phyloP scores from a whole-genome alignment of 2,329 filamentous ascomycete species.

The Camptophora hylomeconis region DNA sequence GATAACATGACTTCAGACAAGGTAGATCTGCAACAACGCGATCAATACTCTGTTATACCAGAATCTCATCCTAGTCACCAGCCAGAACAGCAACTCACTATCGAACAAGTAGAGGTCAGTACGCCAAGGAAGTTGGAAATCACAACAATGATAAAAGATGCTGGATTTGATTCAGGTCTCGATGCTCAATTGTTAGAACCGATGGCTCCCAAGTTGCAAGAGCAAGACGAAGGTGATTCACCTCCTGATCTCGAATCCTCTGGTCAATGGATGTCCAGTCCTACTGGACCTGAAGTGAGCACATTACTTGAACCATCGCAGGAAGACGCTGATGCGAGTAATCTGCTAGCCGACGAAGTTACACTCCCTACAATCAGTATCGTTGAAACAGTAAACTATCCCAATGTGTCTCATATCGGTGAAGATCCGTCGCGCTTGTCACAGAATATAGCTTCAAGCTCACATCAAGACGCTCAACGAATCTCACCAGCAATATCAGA shows the following conservation, averaged over 20 bases:
- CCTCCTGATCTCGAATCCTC: not conserved
- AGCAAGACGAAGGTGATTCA: not conserved
- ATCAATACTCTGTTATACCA: constrained; percentile 8
- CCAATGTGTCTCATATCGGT: constrained; percentile 15
- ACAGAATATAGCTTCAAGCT: constrained; percentile 10
- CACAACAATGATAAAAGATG: constrained; percentile 33
- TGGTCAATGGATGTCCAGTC: constrained; percentile 2
- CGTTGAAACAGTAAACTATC: constrained; percentile 15
- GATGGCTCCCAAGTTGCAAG: not conserved
- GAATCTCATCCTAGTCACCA: too few species aligned
- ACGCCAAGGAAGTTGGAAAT: constrained; percentile 28
- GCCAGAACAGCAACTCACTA: not conserved
- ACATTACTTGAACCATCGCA: not conserved
- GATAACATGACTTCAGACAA: too few species aligned
- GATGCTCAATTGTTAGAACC: constrained; percentile 24
- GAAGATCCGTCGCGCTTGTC: constrained; percentile 7
- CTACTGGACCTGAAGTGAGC: constrained; percentile 1
- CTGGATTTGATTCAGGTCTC: constrained; percentile 35
- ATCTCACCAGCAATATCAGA: constrained; percentile 8
- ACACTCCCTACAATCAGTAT: constrained; percentile 12
- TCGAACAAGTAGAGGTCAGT: constrained; percentile 17
- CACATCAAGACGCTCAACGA: constrained; percentile 17
- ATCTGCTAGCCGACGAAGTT: not conserved
- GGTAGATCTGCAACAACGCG: constrained; percentile 6
- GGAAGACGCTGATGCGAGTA: not conserved